Evolutionary conservation across 108 stramenopile species (phyloP).

Genomic region (Fragilariopsis cylindrus): DNA sequence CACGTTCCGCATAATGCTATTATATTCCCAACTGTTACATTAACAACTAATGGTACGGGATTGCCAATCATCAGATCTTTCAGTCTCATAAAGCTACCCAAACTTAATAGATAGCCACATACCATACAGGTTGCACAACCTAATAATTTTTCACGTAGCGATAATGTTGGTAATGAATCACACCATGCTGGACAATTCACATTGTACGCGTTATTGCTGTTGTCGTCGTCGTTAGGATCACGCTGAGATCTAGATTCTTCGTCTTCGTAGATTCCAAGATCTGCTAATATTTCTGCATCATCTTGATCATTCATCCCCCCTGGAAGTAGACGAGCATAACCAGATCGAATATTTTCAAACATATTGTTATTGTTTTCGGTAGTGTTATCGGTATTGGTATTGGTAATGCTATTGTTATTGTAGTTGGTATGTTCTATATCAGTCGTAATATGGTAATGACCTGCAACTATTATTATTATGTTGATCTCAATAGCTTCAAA

Average conservation of each 20-base stretch:
- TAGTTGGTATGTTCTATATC: too few relatives aligned
- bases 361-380: not conserved
- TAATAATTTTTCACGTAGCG: constrained; percentile 48
- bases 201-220: not conserved
- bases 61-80: constrained; percentile 46
- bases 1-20: constrained; percentile 52
- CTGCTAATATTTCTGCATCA: not conserved
- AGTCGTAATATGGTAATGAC: too few relatives aligned
- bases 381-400: too few relatives aligned
- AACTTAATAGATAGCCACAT: constrained; percentile 52
- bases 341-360: constrained; percentile 20
- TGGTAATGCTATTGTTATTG: too few relatives aligned
- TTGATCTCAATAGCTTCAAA: too few relatives aligned
- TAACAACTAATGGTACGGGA: constrained; percentile 50
- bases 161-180: constrained; percentile 32
- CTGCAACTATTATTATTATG: too few relatives aligned
- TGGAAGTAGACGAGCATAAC: constrained; percentile 9
- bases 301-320: constrained; percentile 1
- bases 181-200: constrained; percentile 21
- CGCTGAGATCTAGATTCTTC: constrained; percentile 33
- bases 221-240: constrained; percentile 8
- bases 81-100: constrained; percentile 58
- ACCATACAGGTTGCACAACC: constrained; percentile 64
- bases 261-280: constrained; percentile 43
- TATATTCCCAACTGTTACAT: constrained; percentile 61